phyloP scores from a whole-genome alignment of 2,329 filamentous ascomycete genomes.

The Sporothrix mexicana region DNA sequence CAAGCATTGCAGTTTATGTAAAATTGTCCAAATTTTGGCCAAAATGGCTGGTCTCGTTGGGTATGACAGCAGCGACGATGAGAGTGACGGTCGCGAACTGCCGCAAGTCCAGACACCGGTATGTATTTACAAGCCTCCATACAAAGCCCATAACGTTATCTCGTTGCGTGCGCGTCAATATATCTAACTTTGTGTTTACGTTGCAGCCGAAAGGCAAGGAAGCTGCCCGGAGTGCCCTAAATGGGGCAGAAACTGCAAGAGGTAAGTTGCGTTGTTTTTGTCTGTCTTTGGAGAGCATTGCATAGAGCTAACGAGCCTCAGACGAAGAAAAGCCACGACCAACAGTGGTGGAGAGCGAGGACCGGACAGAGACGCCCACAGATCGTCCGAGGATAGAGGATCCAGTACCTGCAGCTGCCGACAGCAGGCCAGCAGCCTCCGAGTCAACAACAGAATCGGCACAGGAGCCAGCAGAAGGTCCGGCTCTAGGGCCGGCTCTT shows the following conservation, averaged over 20 bases:
- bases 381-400: slow-evolving; percentile 17
- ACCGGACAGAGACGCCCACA: neutral
- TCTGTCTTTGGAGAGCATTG: too few species aligned
- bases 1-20: neutral
- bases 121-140: neutral
- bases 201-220: slow-evolving; percentile 9
- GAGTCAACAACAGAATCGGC: neutral
- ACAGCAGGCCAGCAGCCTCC: too few species aligned
- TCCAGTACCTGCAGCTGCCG: neutral
- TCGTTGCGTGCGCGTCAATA: neutral
- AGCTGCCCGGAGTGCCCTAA: neutral
- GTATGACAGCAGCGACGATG: slow-evolving; percentile 60
- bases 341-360: neutral
- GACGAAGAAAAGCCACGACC: neutral
- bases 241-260: neutral
- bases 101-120: slow-evolving; percentile 1
- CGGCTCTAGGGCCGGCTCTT: neutral
- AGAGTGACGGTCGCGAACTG: slow-evolving; percentile 37
- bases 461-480: neutral
- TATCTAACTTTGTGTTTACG: slow-evolving; percentile 12
- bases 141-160: neutral
- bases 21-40: neutral
- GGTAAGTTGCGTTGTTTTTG: neutral
- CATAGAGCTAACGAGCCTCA: neutral
- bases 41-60: slow-evolving; percentile 54